These are phyloP conservation scores for Trichoderma sp. DNA, from an alignment of 2,329 filamentous ascomycete species.

Conservation along the genomic window DNA sequence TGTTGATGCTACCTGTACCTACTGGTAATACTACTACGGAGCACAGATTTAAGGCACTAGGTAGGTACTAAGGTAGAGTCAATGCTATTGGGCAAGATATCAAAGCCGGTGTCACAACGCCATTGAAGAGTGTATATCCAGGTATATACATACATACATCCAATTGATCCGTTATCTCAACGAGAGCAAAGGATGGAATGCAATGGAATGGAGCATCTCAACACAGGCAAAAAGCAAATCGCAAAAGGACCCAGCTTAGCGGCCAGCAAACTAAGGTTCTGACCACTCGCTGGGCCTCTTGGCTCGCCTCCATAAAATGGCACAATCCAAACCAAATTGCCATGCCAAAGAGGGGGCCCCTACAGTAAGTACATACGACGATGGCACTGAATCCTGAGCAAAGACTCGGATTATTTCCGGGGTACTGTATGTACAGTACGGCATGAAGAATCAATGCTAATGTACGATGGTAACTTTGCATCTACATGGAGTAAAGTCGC, in stretches of 20 bases:
- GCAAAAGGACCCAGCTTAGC: not conserved
- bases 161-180: not conserved
- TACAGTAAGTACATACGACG: not conserved
- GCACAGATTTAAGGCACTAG: not conserved
- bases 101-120: not conserved
- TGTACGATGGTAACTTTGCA: not conserved
- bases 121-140: not conserved
- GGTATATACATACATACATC: not conserved
- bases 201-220: not conserved
- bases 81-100: not conserved
- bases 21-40: not conserved
- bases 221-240: not conserved
- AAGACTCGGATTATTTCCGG: not conserved
- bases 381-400: not conserved
- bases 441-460: not conserved
- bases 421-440: not conserved
- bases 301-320: not conserved
- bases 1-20: not conserved
- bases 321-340: not conserved
- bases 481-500: not conserved
- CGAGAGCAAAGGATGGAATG: not conserved
- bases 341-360: not conserved
- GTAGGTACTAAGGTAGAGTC: not conserved
- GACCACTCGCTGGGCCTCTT: not conserved
- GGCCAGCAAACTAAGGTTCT: not conserved